Conservation (phyloP, 805 yeast genomes). For the Ogataea paraovalis region DNA sequence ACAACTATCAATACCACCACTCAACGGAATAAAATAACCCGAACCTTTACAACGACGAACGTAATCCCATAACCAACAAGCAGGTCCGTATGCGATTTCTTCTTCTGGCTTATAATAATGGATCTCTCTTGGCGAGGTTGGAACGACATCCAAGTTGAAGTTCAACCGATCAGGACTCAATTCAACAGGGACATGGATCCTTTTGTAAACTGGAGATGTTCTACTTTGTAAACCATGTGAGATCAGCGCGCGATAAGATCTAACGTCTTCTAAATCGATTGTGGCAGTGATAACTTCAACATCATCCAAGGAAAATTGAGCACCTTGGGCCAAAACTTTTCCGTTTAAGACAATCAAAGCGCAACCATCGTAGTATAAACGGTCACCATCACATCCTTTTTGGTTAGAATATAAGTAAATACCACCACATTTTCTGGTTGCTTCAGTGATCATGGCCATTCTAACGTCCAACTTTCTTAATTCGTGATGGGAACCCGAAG, state of each 20-base stretch:
- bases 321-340: conserved; percentile 84
- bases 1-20: conserved; percentile 98
- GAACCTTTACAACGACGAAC: conserved; percentile 85
- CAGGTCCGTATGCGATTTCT: conserved; percentile 97
- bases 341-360: conserved; percentile 94
- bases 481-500: conserved; percentile 98
- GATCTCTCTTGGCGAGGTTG: conserved; percentile 48
- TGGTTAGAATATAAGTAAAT: conserved; percentile 91
- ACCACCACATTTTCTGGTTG: conserved; percentile 96
- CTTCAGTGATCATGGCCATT: conserved; percentile 79
- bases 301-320: conserved; percentile 84
- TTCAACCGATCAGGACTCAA: conserved; percentile 56
- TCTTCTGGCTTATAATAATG: conserved; percentile 83
- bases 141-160: conserved; percentile 59
- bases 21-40: conserved; percentile 88
- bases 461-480: conserved; percentile 84
- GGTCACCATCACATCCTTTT: conserved; percentile 97
- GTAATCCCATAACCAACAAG: conserved; percentile 99
- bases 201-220: conserved; percentile 39
- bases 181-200: conserved; percentile 61
- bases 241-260: conserved; percentile 68
- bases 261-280: conserved; percentile 85
- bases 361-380: conserved; percentile 95
- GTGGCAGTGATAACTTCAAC: conserved; percentile 97
- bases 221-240: conserved; percentile 75